Percentiles rank a stretch among this genome's conserved stretches.
Conservation (phyloP, 208 protist genomes). For the Acanthamoeba triangularis region DNA sequence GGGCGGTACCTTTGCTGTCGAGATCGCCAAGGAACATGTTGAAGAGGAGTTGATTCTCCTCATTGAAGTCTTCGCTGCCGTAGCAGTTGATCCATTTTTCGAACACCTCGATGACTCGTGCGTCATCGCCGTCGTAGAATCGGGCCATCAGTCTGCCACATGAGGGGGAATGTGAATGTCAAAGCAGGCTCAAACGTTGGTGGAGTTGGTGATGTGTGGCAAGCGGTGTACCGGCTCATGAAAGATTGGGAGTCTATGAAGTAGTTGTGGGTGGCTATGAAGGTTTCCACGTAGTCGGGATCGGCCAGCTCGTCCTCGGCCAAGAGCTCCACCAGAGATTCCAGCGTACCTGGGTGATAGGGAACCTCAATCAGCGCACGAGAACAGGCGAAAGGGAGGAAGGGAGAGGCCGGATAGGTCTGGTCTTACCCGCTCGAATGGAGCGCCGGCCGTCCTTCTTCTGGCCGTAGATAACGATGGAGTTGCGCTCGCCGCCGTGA, state of each 20-base stretch:
- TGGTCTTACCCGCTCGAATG: background rate
- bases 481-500: conserved; percentile 25
- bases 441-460: conserved; percentile 66
- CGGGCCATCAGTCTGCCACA: conserved; percentile 45
- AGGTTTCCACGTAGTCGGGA: conserved; percentile 74
- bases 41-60: conserved; percentile 76
- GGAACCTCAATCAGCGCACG: background rate
- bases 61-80: conserved; percentile 64
- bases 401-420: background rate
- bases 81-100: conserved; percentile 74
- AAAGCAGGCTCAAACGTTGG: background rate
- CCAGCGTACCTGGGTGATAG: background rate
- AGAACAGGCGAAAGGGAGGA: background rate
- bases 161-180: background rate
- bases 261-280: conserved; percentile 74
- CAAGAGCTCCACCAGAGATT: conserved; percentile 70
- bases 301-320: conserved; percentile 59
- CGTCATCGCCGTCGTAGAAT: conserved; percentile 72
- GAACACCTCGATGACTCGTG: conserved; percentile 62
- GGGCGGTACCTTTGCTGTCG: conserved; percentile 35
- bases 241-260: conserved; percentile 75
- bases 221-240: conserved; percentile 14
- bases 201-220: background rate
- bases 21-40: conserved; percentile 75
- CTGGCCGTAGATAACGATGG: conserved; percentile 60